These are phyloP conservation scores for Fusarium camptoceras DNA, from an alignment of 2,329 filamentous ascomycete genomes.

Conservation along the genomic window DNA sequence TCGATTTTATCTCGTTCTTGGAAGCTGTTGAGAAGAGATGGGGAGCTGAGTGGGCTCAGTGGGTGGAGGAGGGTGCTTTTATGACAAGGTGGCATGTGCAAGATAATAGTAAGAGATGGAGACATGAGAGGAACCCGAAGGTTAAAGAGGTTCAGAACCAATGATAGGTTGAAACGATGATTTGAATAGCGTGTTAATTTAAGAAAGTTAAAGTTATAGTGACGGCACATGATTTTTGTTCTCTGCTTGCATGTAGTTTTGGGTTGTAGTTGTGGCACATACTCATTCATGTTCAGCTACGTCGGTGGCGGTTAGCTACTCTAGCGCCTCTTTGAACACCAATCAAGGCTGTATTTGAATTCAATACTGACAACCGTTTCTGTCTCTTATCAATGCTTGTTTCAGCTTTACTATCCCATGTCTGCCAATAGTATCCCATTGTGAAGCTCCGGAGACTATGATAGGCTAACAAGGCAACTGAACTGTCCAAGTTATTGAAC, in stretches of 20 bases:
- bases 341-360: too few species aligned
- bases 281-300: not conserved
- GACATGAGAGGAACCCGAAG: constrained; percentile 38
- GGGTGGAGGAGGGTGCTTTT: constrained; percentile 50
- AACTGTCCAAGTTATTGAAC: not conserved
- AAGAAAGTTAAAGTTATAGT: not conserved
- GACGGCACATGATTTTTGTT: not conserved
- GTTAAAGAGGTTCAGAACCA: constrained; percentile 9
- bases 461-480: not conserved
- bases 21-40: constrained; percentile 40
- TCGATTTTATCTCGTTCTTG: constrained; percentile 44
- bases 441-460: too few species aligned
- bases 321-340: too few species aligned
- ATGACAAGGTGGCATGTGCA: constrained; percentile 52
- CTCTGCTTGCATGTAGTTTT: not conserved
- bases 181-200: constrained; percentile 9
- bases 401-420: not conserved
- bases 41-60: constrained; percentile 45
- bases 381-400: not conserved
- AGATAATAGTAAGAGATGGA: constrained; percentile 52
- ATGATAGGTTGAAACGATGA: not conserved
- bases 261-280: not conserved
- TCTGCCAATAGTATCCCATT: not conserved
- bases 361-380: not conserved
- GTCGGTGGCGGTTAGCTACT: not conserved